Conservation (phyloP, 2,329 filamentous ascomycete genomes). For the Aspergillus quadricinctus region DNA sequence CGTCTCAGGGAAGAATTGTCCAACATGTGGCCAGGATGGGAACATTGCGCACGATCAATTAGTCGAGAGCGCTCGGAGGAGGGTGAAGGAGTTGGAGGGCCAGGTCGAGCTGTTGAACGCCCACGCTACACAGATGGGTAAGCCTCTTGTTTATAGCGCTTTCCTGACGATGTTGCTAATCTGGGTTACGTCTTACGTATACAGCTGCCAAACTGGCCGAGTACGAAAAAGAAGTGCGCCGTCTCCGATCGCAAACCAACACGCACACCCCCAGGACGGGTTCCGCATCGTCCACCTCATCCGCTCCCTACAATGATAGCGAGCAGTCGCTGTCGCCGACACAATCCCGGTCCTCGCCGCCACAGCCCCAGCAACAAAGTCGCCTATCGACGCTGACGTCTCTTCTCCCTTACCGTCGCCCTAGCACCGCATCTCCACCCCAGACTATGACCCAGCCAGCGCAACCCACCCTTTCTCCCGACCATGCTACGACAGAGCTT, state of each 20-base stretch:
- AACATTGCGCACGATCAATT: slow-evolving; percentile 19
- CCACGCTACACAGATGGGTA: slow-evolving; percentile 51
- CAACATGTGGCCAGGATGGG: slow-evolving; percentile 36
- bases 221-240: slow-evolving; percentile 59
- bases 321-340: too few relatives aligned
- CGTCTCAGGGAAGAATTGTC: slow-evolving; percentile 27
- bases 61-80: slow-evolving; percentile 32
- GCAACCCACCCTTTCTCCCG: slow-evolving; percentile 19
- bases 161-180: background rate
- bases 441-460: slow-evolving; percentile 6
- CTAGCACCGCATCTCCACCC: slow-evolving; percentile 29
- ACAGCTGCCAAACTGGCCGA: slow-evolving; percentile 55
- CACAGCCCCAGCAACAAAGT: slow-evolving; percentile 26
- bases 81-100: slow-evolving; percentile 51
- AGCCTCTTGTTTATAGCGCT: too few relatives aligned
- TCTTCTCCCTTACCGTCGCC: slow-evolving; percentile 36
- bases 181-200: background rate
- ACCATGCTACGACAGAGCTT: slow-evolving; percentile 38
- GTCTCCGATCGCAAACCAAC: slow-evolving; percentile 37
- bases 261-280: slow-evolving; percentile 20
- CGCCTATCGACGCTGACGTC: slow-evolving; percentile 38
- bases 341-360: slow-evolving; percentile 29
- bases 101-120: slow-evolving; percentile 51
- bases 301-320: slow-evolving; percentile 19
- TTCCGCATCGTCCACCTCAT: slow-evolving; percentile 25